Base-by-base conservation (phyloP, 164 flowering plant genomes). In the Chloranthus sessilifolius region DNA sequence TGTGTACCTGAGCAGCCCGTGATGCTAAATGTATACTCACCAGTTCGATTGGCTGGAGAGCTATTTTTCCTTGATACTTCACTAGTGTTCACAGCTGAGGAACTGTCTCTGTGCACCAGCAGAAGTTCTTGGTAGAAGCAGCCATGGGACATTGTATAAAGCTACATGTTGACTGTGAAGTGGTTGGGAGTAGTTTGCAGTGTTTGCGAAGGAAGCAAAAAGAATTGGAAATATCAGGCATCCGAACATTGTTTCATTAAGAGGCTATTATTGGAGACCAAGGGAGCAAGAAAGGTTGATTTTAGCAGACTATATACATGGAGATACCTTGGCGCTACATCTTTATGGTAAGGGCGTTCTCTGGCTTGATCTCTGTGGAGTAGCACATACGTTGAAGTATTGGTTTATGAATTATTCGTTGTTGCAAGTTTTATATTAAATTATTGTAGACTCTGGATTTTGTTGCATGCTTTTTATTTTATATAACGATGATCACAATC, bases 201-300 rank as follows among this genome's bases (percentile, higher is more conserved):
- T 83, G 40, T 94, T 89, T 74, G 81, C 92, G 0, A 89, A 75
- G 66, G 99, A 94, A 74, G 83, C 79, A 8, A 94, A 78, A 71
- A 89, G 67, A 68, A 72, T 94, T 56, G 96, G 96, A 42, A 68
- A 76, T 12, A 55, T 83, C 28, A 77, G 80, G 56, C 95, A 94
- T 69, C 79, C 85, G 44, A 83, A 77, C 58, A 56, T 89, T 60
- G 90, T 80, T 58, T 63, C 96, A 7, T 33, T 85, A 26, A 85
- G 85, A 53, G 97, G 91, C 17, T 94, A 87, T 58, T 94, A 89
- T 50, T 94, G 97, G 99, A 97, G 99, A 0, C 96, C 96, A 33
- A 68, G 81, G 63, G 97, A 94, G 61, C 97, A 94, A 37, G 99
- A 94, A 67, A 71, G 92, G 62, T 82, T 94, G 71, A 67, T 89